Conservation (phyloP, 192 early-diverging fungal species). For the Backusella circina region DNA sequence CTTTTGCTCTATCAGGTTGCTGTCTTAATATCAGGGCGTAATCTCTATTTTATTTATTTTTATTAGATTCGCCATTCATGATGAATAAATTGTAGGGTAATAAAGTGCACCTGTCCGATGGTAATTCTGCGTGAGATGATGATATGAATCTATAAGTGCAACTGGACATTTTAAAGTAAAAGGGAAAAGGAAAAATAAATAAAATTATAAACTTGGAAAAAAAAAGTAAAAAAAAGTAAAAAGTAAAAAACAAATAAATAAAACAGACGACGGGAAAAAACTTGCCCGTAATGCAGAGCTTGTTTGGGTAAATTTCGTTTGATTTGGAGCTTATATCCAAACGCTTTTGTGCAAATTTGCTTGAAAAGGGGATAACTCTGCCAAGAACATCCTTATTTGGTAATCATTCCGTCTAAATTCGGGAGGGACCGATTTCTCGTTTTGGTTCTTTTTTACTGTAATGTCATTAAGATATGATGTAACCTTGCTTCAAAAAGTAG, state of each 20-base stretch:
- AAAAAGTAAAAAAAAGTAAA: slow-evolving; percentile 7
- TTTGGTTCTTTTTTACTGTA: neutral
- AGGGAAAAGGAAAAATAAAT: slow-evolving; percentile 4
- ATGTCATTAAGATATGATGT: neutral
- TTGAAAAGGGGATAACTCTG: neutral
- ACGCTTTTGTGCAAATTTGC: slow-evolving; percentile 7
- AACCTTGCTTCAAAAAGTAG: neutral
- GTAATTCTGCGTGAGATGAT: neutral
- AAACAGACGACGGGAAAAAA: slow-evolving; percentile 5
- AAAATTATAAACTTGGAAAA: neutral
- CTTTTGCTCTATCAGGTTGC: slow-evolving; percentile 26
- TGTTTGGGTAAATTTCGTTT: slow-evolving; percentile 12
- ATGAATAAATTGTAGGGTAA: neutral
- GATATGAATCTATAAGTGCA: slow-evolving; percentile 14
- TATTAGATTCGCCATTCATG: neutral
- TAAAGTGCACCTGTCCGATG: neutral
- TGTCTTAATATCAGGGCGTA: slow-evolving; percentile 22
- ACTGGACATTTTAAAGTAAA: slow-evolving; percentile 3
- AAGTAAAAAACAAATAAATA: neutral
- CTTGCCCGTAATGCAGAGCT: neutral
- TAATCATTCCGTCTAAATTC: neutral
- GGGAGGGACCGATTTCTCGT: neutral
- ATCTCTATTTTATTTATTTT: neutral
- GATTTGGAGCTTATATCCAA: slow-evolving; percentile 6
- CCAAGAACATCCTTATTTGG: neutral